These are phyloP conservation scores for Paramecium biaurelia DNA, from an alignment of 73 alveolate genomes.

Conservation along the genomic window DNA sequence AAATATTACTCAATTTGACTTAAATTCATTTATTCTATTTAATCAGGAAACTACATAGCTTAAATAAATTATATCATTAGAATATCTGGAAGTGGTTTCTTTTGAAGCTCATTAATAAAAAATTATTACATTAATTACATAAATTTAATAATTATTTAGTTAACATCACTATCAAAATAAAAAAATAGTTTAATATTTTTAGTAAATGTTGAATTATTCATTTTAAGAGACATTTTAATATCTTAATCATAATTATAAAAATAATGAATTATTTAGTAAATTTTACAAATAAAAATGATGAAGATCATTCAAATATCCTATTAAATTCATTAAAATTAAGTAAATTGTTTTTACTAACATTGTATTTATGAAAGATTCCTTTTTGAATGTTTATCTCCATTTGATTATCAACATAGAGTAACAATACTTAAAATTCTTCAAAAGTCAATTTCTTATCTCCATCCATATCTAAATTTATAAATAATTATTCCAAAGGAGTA, in stretches of 20 bases:
- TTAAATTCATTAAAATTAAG: background rate
- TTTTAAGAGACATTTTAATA: too few relatives aligned
- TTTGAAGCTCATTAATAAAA: constrained; percentile 12
- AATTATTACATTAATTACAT: constrained; percentile 4
- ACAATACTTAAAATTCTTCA: background rate
- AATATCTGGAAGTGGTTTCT: background rate
- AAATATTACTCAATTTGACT: background rate
- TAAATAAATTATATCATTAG: background rate
- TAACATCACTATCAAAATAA: background rate
- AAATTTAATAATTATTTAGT: background rate
- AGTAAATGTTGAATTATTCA: background rate
- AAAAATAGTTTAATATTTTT: background rate
- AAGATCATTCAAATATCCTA: background rate
- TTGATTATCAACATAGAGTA: background rate
- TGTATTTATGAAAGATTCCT: background rate
- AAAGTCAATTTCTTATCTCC: background rate
- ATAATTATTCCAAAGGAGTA: background rate
- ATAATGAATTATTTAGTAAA: background rate
- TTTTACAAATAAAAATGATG: background rate
- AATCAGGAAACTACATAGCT: background rate
- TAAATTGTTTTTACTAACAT: background rate
- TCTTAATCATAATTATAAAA: too few relatives aligned
- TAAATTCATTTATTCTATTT: background rate
- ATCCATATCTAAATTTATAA: background rate
- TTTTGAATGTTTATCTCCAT: background rate